phyloP scores from a whole-genome alignment of 2,329 filamentous ascomycete species.

The Colletotrichum sidae region DNA sequence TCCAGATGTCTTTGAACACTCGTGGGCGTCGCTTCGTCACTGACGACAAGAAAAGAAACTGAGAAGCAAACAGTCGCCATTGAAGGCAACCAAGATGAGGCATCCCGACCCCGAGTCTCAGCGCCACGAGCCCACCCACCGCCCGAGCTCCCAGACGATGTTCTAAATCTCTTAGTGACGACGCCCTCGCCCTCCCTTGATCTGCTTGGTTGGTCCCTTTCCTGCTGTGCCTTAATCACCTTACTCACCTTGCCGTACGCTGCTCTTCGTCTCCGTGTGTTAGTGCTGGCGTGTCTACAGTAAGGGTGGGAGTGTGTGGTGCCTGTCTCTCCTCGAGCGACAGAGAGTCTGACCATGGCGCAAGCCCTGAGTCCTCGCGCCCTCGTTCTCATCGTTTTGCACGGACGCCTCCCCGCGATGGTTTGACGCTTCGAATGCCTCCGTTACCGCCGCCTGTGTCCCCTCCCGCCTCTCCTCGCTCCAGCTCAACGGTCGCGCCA shows the following conservation, averaged over 20 bases:
- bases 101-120: slow-evolving; percentile 28
- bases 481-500: slow-evolving; percentile 21
- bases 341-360: slow-evolving; percentile 27
- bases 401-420: slow-evolving; percentile 37
- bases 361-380: slow-evolving; percentile 18
- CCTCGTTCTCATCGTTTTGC: slow-evolving; percentile 32
- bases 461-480: slow-evolving; percentile 26
- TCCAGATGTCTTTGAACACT: slow-evolving; percentile 27
- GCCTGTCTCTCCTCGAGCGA: slow-evolving; percentile 2
- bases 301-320: background rate
- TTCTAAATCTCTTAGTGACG: slow-evolving; percentile 27
- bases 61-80: slow-evolving; percentile 9
- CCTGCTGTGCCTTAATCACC: background rate
- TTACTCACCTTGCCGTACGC: slow-evolving; percentile 10
- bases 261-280: background rate
- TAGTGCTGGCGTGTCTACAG: background rate
- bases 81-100: background rate
- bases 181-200: slow-evolving; percentile 33
- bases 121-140: slow-evolving; percentile 28
- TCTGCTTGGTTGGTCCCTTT: slow-evolving; percentile 16
- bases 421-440: slow-evolving; percentile 33
- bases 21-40: slow-evolving; percentile 27
- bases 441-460: slow-evolving; percentile 28
- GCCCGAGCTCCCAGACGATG: slow-evolving; percentile 28
- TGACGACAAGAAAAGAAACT: slow-evolving; percentile 4